These are phyloP conservation scores for Megacollybia platyphylla DNA, from an alignment of 1,284 basidiomycete species.

Conservation along the genomic window DNA sequence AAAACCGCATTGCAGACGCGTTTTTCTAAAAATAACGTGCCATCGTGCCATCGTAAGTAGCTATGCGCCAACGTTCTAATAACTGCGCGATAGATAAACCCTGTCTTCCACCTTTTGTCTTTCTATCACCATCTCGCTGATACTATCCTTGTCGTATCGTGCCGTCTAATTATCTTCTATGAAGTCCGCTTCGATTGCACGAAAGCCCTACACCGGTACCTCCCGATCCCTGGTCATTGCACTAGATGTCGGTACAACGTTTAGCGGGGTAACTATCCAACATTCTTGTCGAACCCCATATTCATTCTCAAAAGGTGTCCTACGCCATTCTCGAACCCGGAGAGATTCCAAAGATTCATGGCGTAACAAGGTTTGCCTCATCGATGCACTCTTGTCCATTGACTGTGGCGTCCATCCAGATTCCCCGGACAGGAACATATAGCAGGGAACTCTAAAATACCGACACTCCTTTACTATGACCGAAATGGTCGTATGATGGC, in stretches of 20 bases:
- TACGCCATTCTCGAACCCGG: conserved; percentile 67
- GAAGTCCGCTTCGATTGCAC: conserved; percentile 37
- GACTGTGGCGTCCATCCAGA: conserved; percentile 20
- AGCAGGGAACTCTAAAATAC: conserved; percentile 73
- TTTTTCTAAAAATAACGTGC: not conserved
- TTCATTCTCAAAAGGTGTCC: conserved; percentile 30
- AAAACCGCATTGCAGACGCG: conserved; percentile 7
- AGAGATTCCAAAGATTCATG: conserved; percentile 60
- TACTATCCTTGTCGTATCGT: conserved; percentile 6
- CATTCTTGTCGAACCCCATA: conserved; percentile 5
- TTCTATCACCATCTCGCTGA: not conserved
- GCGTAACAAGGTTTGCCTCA: conserved; percentile 47
- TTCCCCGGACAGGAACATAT: conserved; percentile 75
- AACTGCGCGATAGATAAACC: not conserved
- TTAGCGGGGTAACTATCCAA: conserved; percentile 37
- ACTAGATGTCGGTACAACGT: conserved; percentile 66
- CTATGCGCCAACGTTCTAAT: too few relatives aligned
- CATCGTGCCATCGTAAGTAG: not conserved
- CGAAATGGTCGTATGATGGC: conserved; percentile 46
- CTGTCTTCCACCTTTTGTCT: not conserved
- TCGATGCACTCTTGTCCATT: not conserved
- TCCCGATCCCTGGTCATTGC: conserved; percentile 57
- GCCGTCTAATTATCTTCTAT: conserved; percentile 10
- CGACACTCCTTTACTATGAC: conserved; percentile 64
- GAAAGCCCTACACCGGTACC: conserved; percentile 58